Evolutionary conservation across 106 monocot species (phyloP), one percentile per base, ranked within the genome.

Genomic region (Chionographis japonica): DNA sequence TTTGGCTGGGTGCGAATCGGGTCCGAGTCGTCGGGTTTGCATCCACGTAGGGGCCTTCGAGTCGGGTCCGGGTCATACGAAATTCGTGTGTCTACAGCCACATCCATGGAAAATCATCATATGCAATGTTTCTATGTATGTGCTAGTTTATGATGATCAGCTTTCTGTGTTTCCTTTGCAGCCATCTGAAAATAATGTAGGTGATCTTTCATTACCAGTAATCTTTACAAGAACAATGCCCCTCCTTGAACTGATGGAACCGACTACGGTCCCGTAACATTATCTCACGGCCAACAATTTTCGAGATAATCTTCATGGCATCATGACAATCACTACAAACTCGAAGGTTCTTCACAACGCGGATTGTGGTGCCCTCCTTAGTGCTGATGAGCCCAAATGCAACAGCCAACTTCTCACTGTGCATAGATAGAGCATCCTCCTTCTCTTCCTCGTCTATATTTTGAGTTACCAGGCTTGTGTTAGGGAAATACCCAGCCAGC

Each of bases 271-370:
- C 78, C 2, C 78, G 66, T 11, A 78, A 35, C 20, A 72, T 40
- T 43, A 78, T 72, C 62, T 67, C 61, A 20, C 78, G 40, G 36
- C 3, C 52, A 37, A 54, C 58, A 17, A 72, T 53, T 35, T 60
- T 72, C 2, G 78, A 78, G 8, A 72, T 46, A 52, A 78, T 20
- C 56, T 78, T 78, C 60, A 78, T 72, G 2, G 67, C 66, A 54
- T 67, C 66, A 67, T 78, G 78, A 36, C 78, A 78, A 61, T 78
- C 78, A 2, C 37, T 55, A 19, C 78, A 78, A 7, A 78, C 72
- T 39, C 78, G 60, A 54, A 78, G 19, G 37, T 78, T 78, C 67
- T 78, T 78, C 67, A 72, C 72, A n/a, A 78, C 61, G 8, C 78
- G 46, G 17, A 78, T 72, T 1, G 61, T 61, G 37, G 61, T 17